Base-by-base conservation (phyloP, 352 stramenopile species). In the Phytophthora tubulina region DNA sequence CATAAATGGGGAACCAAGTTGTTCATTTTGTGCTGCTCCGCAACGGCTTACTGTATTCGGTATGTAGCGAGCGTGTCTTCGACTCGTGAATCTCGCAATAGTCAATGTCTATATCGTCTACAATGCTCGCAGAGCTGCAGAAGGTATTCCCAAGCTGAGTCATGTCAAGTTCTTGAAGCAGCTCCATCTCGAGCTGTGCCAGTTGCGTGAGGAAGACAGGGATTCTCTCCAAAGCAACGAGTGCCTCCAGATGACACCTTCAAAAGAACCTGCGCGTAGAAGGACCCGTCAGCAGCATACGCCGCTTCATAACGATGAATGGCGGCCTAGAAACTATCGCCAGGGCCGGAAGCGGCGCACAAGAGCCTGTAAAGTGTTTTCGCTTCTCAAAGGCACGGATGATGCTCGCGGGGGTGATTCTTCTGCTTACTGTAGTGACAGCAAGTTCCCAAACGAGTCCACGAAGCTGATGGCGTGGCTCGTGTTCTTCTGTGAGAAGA, bases 401-500 rank as follows among this genome's bases (percentile, higher is more conserved):
- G 11, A 36, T 21, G 48, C 30, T 5, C 48, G 30, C 10, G 48
- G 27, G 0, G 48, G 48, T 4, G 48, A 54, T 13, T 39, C 48
- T 21, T 54, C 52, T 6, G 48, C n/a, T 35, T 59, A 59, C 33
- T 59, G 52, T 15, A 48, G 33, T 17, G 17, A 48, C 10, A 36
- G 52, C 52, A 48, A 59, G 15, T 17, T 38, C n/a, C 7, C n/a
- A 9, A 48, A 33, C 4, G 3, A 17, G 1, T 59, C 52, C 4
- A 62, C 50, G 38, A 62, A 51, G 14, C 38, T 39, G 2, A 62
- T 51, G 27, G 54, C 54, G 14, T 50, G 54, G 38, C 39, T 39
- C 10, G 38, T 60, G n/a, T 60, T 60, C 11, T 36, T 60, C 17
- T 60, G 38, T 32, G 53, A 60, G 11, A 64, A 48, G 56, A 45